Evolutionary conservation across 1,139 yeast genomes (phyloP).

Genomic region (Protomyces lactucae-debilis): DNA sequence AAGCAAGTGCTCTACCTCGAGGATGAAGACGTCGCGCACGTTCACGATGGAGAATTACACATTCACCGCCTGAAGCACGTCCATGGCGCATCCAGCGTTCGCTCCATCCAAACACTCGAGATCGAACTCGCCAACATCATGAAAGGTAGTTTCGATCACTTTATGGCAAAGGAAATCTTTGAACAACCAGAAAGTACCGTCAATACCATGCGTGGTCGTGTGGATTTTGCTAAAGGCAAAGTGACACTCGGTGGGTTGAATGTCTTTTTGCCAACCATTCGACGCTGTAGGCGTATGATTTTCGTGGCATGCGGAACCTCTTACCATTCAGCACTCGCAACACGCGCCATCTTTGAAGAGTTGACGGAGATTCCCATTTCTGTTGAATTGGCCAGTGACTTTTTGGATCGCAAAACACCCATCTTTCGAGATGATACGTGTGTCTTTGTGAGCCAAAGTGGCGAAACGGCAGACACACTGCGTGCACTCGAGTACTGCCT

Average conservation of each 20-base stretch:
- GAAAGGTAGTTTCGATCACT: constrained; percentile 95
- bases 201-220: constrained; percentile 99
- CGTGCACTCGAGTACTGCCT: constrained; percentile 91
- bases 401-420: constrained; percentile 89
- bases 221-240: constrained; percentile 74
- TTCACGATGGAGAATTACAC: constrained; percentile 95
- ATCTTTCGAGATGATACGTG: constrained; percentile 98
- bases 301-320: constrained; percentile 99
- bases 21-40: constrained; percentile 98
- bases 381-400: constrained; percentile 96
- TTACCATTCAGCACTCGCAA: constrained; percentile 95
- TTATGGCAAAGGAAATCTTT: constrained; percentile 97
- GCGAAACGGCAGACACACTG: constrained; percentile 99
- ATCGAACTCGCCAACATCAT: constrained; percentile 95
- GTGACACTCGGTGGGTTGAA: constrained; percentile 89
- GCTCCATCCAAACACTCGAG: constrained; percentile 94
- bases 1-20: constrained; percentile 93
- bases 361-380: constrained; percentile 93
- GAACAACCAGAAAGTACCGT: constrained; percentile 98
- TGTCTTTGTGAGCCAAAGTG: constrained; percentile 96
- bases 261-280: constrained; percentile 76
- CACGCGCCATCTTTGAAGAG: constrained; percentile 93
- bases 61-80: constrained; percentile 93
- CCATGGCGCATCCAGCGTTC: constrained; percentile 84
- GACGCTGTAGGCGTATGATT: constrained; percentile 90